These are phyloP conservation scores for Colletotrichum nymphaeae DNA, from an alignment of 2,329 filamentous ascomycete genomes.

Conservation along the genomic window DNA sequence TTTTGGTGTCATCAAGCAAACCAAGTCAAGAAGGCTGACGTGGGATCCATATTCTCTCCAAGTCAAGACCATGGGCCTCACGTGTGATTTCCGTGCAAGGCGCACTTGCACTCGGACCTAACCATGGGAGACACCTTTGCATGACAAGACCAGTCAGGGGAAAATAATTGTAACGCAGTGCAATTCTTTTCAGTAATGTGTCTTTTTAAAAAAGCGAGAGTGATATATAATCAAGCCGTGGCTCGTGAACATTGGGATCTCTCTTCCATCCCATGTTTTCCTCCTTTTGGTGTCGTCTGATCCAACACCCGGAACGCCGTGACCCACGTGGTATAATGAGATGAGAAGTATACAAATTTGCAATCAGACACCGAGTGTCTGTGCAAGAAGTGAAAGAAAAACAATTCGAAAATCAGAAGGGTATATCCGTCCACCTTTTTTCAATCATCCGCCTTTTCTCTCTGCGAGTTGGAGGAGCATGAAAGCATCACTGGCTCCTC, in stretches of 20 bases:
- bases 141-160: background rate
- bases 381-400: background rate
- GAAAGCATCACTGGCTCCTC: slow-evolving; percentile 10
- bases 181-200: background rate
- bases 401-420: slow-evolving; percentile 19
- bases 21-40: background rate
- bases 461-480: background rate
- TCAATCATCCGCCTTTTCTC: background rate
- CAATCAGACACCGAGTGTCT: background rate
- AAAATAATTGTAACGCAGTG: background rate
- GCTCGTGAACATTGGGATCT: background rate
- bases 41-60: no score
- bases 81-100: background rate
- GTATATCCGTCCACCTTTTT: slow-evolving; percentile 21
- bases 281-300: background rate
- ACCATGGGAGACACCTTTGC: background rate
- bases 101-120: background rate
- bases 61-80: background rate
- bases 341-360: background rate
- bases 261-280: background rate
- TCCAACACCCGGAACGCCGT: slow-evolving; percentile 15
- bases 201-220: background rate
- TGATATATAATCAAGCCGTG: background rate
- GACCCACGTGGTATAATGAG: slow-evolving; percentile 15
- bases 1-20: no score